phyloP scores from a whole-genome alignment of 495 filamentous ascomycete species.

The Daldinia concentrica region DNA sequence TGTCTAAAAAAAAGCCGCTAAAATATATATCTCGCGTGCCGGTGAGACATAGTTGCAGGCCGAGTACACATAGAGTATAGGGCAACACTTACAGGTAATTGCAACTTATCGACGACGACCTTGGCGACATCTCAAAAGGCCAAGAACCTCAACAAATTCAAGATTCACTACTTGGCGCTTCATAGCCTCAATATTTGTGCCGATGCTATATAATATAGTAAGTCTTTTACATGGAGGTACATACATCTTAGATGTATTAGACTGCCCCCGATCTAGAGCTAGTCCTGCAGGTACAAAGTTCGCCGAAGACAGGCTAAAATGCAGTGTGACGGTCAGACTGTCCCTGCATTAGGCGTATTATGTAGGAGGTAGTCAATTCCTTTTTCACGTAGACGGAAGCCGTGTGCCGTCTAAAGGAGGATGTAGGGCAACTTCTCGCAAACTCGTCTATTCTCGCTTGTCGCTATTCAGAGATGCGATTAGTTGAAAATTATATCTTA shows the following conservation, averaged over 20 bases:
- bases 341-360: conserved; percentile 33
- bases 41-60: conserved; percentile 31
- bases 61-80: conserved; percentile 4
- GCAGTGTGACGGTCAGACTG: conserved; percentile 34
- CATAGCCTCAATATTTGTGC: background rate
- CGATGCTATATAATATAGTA: background rate
- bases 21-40: conserved; percentile 27
- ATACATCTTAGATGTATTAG: background rate
- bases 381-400: background rate
- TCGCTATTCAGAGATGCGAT: background rate
- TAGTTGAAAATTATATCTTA: background rate
- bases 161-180: conserved; percentile 1
- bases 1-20: conserved; percentile 14
- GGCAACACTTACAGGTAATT: background rate
- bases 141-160: conserved; percentile 26
- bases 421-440: background rate
- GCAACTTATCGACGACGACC: conserved; percentile 1
- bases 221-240: too few species aligned
- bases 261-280: conserved; percentile 3
- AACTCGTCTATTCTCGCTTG: background rate
- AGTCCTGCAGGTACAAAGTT: conserved; percentile 35
- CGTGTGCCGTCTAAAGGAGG: background rate
- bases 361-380: background rate
- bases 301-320: conserved; percentile 38
- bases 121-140: conserved; percentile 14